Conservation (phyloP, 352 stramenopile species). For the Aphanomyces invadans region DNA sequence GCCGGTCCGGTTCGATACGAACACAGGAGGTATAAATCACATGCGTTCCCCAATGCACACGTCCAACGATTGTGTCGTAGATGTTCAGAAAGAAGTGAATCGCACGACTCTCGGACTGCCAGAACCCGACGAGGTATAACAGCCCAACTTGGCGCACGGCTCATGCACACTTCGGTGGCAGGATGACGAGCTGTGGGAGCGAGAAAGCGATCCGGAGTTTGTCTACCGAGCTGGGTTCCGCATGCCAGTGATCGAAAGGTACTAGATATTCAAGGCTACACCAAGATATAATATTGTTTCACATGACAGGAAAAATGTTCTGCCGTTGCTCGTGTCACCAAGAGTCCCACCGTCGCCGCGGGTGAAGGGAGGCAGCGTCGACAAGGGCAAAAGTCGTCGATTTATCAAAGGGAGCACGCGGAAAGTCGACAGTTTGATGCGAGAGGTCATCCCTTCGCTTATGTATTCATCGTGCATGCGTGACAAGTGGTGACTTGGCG, state of each 20-base stretch:
- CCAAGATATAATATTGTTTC: too few species aligned
- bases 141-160: too few species aligned
- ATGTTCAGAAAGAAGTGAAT: slow-evolving; percentile 13
- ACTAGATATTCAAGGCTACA: too few species aligned
- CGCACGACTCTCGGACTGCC: slow-evolving; percentile 11
- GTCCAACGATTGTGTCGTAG: too few species aligned
- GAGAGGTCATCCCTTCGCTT: slow-evolving; percentile 11
- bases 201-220: slow-evolving; percentile 53
- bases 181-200: slow-evolving; percentile 36
- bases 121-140: background rate
- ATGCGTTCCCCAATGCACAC: too few species aligned
- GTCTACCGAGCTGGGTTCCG: slow-evolving; percentile 76
- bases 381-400: slow-evolving; percentile 14
- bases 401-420: slow-evolving; percentile 5
- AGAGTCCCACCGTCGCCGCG: background rate
- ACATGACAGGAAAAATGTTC: slow-evolving; percentile 18
- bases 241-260: slow-evolving; percentile 74
- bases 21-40: slow-evolving; percentile 19
- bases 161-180: background rate
- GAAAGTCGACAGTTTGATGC: slow-evolving; percentile 8
- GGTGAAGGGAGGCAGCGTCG: background rate
- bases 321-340: slow-evolving; percentile 19
- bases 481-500: too few species aligned
- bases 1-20: slow-evolving; percentile 41
- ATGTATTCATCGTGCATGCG: too few species aligned